Evolutionary conservation across 176 grass and related monocot genomes (phyloP), one percentile per base, ranked within the genome.

Genomic region (Triticum urartu): DNA sequence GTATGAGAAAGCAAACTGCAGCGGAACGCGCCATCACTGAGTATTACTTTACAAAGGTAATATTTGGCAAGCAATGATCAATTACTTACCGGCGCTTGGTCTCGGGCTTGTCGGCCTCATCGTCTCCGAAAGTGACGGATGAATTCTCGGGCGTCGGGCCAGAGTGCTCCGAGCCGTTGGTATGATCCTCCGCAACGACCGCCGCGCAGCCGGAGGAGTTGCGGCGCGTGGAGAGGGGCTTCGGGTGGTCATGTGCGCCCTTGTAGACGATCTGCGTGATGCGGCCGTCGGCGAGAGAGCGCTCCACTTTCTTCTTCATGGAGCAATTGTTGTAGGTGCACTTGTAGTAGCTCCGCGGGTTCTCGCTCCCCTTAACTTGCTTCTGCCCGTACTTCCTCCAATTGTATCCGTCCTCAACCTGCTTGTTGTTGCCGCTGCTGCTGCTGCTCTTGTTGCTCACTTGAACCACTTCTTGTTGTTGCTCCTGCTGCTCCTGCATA

Each of bases 341-440:
- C 91, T 98, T 98, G 91, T 95, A 98, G 81, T 98, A 98, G 90
- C 93, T 98, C 21, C 95, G 82, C n/a, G 95, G 95, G 80, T 95
- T 92, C 88, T 95, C 93, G 88, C 95, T 95, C 20, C 95, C 95
- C 63, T 98, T 98, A 38, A 98, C 95, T 88, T 95, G 93, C 83
- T 98, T 98, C 86, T 98, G 95, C 28, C 95, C 95, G 68, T 98
- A 98, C 88, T 98, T 98, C 60, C 95, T 91, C 95, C 95, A 98
- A 67, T 98, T 98, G 86, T 95, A 98, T 0, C 93, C 95, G 30
- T 98, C 93, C 63, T 98, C 93, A 4, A 91, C 82, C 82, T 90
- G 72, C 3, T 76, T 94, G 58, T 78, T 90, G 32, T n/a, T 24
- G 13, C 5, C 2, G 64, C 14, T 1, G 30, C 33, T 9, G 20